These are phyloP conservation scores for Crepidotus variabilis DNA, from an alignment of 768 basidiomycete genomes.

Conservation along the genomic window DNA sequence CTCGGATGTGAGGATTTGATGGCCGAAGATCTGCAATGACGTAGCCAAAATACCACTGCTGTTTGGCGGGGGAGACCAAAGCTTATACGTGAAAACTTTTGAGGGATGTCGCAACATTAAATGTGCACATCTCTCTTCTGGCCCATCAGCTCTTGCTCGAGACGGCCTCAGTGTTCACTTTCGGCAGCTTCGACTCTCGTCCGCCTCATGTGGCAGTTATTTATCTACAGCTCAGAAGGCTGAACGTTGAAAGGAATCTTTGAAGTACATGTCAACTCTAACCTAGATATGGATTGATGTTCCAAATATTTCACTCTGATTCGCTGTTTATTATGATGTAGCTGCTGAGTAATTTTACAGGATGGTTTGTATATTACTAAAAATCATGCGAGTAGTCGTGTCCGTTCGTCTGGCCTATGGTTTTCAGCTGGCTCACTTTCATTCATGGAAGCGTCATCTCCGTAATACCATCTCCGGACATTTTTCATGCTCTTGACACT, in stretches of 20 bases:
- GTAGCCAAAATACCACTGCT: not conserved
- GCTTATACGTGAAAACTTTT: no score
- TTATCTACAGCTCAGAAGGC: not conserved
- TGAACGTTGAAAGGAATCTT: not conserved
- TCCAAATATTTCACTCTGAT: not conserved
- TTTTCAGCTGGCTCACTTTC: not conserved
- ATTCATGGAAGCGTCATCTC: not conserved
- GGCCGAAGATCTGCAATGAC: not conserved
- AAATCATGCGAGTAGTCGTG: not conserved
- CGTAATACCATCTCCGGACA: not conserved
- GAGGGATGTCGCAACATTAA: not conserved
- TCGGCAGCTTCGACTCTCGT: not conserved
- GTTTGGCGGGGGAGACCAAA: not conserved
- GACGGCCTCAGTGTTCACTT: not conserved
- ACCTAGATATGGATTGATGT: not conserved
- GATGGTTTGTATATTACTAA: not conserved
- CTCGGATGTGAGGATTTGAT: no score
- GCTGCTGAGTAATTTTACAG: not conserved
- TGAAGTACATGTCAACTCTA: not conserved
- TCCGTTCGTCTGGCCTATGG: constrained; percentile 1
- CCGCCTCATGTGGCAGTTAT: not conserved
- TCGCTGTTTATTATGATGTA: not conserved
- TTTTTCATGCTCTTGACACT: constrained; percentile 2
- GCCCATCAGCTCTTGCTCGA: not conserved
- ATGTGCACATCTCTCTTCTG: not conserved